These are phyloP conservation scores for Medicago arabica DNA, from an alignment of 306 rosid genomes.

Conservation along the genomic window DNA sequence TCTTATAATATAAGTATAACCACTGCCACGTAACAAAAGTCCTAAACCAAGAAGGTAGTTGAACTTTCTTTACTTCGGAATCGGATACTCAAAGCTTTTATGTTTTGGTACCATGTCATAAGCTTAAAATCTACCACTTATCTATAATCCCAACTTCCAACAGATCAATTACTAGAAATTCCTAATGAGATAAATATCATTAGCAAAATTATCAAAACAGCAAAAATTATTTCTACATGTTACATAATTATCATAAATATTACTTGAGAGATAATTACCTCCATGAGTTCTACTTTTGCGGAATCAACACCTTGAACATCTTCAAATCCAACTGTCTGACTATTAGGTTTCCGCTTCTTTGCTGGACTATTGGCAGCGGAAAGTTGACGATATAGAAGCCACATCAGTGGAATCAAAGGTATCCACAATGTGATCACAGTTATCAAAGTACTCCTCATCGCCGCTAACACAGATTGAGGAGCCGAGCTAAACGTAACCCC, in stretches of 20 bases:
- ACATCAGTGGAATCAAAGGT: conserved; percentile 93
- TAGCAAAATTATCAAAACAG: conserved; percentile 8
- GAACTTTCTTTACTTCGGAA: background rate
- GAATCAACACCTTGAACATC: conserved; percentile 97
- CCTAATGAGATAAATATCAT: background rate
- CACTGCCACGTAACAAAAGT: background rate
- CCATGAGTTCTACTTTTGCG: conserved; percentile 94
- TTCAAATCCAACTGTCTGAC: conserved; percentile 80
- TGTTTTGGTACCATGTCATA: background rate
- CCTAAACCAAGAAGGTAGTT: background rate
- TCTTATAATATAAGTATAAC: background rate
- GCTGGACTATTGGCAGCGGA: conserved; percentile 91
- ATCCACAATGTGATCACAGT: conserved; percentile 85
- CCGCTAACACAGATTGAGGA: conserved; percentile 78
- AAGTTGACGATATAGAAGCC: conserved; percentile 94
- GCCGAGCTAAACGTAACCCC: conserved; percentile 86
- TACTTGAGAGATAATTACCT: conserved; percentile 58
- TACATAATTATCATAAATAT: conserved; percentile 17
- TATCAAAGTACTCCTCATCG: conserved; percentile 80
- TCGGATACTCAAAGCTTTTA: background rate
- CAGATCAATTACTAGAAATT: background rate
- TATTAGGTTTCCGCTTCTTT: conserved; percentile 68
- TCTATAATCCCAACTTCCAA: background rate
- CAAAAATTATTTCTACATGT: conserved; percentile 14
- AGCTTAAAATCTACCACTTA: background rate